Percentiles rank a stretch among this genome's conserved stretches.
phyloP scores from a whole-genome alignment of 2,329 filamentous ascomycete species.

The Beauveria sp. region DNA sequence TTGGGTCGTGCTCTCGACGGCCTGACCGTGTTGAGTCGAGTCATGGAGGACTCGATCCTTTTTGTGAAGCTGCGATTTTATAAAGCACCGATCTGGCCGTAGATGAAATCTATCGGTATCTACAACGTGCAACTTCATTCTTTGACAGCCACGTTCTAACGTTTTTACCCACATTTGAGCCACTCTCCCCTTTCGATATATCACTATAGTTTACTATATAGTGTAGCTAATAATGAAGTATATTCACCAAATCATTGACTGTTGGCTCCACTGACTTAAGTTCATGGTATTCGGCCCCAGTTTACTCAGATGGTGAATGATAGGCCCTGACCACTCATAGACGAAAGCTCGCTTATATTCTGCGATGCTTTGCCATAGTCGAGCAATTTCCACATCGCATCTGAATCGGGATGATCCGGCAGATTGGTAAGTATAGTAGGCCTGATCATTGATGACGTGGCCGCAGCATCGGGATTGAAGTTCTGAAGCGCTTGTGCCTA shows the following conservation, averaged over 20 bases:
- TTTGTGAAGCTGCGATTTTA: not conserved
- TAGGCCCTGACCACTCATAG: not conserved
- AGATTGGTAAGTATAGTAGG: not conserved
- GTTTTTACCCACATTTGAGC: not conserved
- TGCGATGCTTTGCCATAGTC: not conserved
- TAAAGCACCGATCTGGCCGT: not conserved
- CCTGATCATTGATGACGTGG: not conserved
- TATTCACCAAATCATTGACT: not conserved
- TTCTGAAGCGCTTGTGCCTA: not conserved
- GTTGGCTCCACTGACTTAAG: not conserved
- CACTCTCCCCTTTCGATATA: not conserved
- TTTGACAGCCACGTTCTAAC: not conserved
- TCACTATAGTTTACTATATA: not conserved
- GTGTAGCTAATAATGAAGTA: not conserved
- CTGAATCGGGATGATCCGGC: not conserved
- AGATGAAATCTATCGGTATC: not conserved
- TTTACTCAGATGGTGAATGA: not conserved
- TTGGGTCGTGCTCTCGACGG: too few relatives aligned
- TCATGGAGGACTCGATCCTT: too few relatives aligned
- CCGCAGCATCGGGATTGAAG: not conserved
- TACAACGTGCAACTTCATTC: constrained; percentile 1
- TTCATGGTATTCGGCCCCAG: not conserved
- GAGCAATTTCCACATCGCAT: not conserved
- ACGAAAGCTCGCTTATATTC: not conserved
- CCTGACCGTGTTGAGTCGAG: too few relatives aligned